phyloP scores from a whole-genome alignment of 305 asterid genomes.

The Solanum aculeatissimum region DNA sequence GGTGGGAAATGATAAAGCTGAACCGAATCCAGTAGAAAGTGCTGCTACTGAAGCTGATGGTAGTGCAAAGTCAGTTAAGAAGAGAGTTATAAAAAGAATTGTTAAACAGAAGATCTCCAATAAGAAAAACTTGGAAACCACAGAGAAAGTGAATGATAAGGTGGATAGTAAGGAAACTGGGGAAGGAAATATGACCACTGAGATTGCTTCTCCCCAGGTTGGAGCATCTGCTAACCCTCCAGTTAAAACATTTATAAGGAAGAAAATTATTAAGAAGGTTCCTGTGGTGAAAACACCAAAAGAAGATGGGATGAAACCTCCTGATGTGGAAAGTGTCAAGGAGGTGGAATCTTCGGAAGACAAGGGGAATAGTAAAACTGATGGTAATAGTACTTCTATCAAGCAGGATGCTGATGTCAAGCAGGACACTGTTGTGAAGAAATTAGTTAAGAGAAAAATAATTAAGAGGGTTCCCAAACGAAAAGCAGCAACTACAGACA shows the following conservation, averaged over 20 bases:
- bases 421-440: conserved; percentile 39
- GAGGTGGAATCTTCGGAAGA: conserved; percentile 34
- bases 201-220: conserved; percentile 37
- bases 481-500: conserved; percentile 37
- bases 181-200: conserved; percentile 27
- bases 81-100: conserved; percentile 72
- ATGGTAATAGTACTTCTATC: conserved; percentile 17
- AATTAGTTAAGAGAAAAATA: conserved; percentile 59
- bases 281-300: conserved; percentile 18
- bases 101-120: conserved; percentile 57
- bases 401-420: conserved; percentile 26
- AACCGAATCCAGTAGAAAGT: conserved; percentile 26
- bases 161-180: conserved; percentile 18
- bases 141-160: conserved; percentile 26
- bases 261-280: conserved; percentile 41
- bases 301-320: conserved; percentile 8
- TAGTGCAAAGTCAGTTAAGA: conserved; percentile 53
- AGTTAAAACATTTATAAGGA: conserved; percentile 55
- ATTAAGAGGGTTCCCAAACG: conserved; percentile 61
- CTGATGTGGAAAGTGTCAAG: conserved; percentile 26
- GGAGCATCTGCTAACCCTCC: conserved; percentile 31
- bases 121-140: conserved; percentile 39
- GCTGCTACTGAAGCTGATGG: conserved; percentile 26
- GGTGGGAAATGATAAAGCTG: conserved; percentile 17
- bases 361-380: conserved; percentile 23